Percentiles rank a stretch among this genome's conserved stretches.
phyloP scores from a whole-genome alignment of 2,329 filamentous ascomycete species.

The Amesomyces nigricolor region DNA sequence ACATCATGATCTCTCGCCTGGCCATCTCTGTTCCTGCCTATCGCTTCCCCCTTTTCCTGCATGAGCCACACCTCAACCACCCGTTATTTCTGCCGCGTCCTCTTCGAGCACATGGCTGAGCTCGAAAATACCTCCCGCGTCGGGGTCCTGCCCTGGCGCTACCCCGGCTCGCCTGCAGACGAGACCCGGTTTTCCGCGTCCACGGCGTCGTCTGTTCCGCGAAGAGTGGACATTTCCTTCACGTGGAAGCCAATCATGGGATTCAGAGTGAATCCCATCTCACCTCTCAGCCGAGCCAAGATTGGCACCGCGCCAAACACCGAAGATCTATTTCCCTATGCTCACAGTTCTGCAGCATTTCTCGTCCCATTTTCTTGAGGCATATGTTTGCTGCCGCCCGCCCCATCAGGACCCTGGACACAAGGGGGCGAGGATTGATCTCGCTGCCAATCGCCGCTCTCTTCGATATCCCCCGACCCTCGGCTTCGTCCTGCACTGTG shows the following conservation, averaged over 20 bases:
- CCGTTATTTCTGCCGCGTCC: not conserved
- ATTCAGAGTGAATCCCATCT: constrained; percentile 11
- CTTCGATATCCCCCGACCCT: not conserved
- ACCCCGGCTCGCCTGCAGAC: constrained; percentile 2
- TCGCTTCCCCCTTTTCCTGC: not conserved
- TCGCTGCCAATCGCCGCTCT: not conserved
- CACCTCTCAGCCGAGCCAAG: constrained; percentile 6
- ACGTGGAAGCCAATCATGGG: constrained; percentile 17
- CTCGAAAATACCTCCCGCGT: not conserved
- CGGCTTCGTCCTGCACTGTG: not conserved
- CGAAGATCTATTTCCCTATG: constrained; percentile 16
- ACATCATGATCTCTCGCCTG: too few species aligned
- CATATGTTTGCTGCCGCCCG: constrained; percentile 1
- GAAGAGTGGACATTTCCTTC: constrained; percentile 2
- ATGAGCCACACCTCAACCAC: not conserved
- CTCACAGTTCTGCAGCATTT: constrained; percentile 8
- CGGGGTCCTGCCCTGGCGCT: not conserved
- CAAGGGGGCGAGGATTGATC: not conserved
- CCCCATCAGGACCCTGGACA: not conserved
- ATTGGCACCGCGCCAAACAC: constrained; percentile 1
- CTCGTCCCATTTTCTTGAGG: constrained; percentile 12
- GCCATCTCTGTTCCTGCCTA: too few species aligned
- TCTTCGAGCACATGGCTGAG: not conserved
- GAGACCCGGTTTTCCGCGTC: not conserved
- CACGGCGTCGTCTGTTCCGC: not conserved